Conservation (phyloP, 2,329 filamentous ascomycete species). For the Trichophyton rubrum region DNA sequence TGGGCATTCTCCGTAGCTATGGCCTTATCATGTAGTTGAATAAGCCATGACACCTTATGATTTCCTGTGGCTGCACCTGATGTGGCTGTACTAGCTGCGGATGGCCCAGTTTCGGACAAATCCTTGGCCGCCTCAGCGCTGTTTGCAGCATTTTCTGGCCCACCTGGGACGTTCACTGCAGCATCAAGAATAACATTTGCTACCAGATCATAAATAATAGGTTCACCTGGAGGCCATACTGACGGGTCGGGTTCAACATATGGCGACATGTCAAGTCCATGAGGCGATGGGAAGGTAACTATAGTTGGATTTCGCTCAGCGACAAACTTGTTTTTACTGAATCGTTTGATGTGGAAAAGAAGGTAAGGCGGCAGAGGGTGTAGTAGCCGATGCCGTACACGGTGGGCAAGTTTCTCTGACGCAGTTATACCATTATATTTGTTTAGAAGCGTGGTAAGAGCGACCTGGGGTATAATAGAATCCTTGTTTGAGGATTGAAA, state of each 20-base stretch:
- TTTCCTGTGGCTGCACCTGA: constrained; percentile 69
- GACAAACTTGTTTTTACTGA: constrained; percentile 93
- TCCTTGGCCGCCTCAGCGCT: constrained; percentile 24
- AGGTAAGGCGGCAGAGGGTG: constrained; percentile 87
- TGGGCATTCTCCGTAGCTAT: constrained; percentile 31
- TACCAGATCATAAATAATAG: constrained; percentile 88
- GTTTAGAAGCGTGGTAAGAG: constrained; percentile 66
- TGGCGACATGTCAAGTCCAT: constrained; percentile 72
- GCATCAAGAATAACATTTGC: constrained; percentile 64
- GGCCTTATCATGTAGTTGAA: constrained; percentile 71
- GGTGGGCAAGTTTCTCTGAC: constrained; percentile 78
- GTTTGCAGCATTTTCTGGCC: constrained; percentile 25
- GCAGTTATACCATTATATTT: constrained; percentile 87
- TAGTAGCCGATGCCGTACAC: constrained; percentile 76
- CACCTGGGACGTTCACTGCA: constrained; percentile 53
- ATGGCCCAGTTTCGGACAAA: constrained; percentile 23
- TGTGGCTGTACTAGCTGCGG: constrained; percentile 19
- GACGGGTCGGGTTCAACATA: constrained; percentile 80
- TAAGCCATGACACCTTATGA: constrained; percentile 91
- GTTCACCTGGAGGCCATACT: constrained; percentile 59
- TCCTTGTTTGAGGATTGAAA: constrained; percentile 91
- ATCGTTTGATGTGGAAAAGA: constrained; percentile 91
- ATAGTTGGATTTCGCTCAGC: constrained; percentile 94
- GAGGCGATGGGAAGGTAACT: constrained; percentile 80
- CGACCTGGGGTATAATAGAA: constrained; percentile 77